Base-by-base conservation (phyloP, 768 basidiomycete genomes). In the Tubosaeta sp. region DNA sequence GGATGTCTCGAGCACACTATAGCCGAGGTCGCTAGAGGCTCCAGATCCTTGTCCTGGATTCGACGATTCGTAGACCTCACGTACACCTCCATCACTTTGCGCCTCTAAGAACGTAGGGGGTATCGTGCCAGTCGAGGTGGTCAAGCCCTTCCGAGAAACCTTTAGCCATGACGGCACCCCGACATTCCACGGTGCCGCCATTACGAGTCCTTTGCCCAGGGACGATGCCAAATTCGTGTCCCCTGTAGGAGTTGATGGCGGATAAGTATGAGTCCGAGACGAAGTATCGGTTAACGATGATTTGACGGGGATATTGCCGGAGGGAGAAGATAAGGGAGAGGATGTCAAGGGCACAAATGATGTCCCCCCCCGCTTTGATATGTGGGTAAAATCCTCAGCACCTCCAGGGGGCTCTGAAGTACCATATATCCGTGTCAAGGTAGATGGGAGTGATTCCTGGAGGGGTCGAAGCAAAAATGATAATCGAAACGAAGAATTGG, bases 1-100 rank as follows among this genome's bases (percentile, higher is more conserved):
- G 1, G 84, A 84, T 19, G 83, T 80, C 61, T 97, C 91, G 38
- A 95, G 75, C 39, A 95, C 77, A 58, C 92, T 94, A 69, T 84
- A 92, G 1, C 86, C 82, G 57, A 89, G 72, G 56, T 89, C 86
- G 35, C 75, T 74, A 29, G 73, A 64, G 22, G 74, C 69, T 47
- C 75, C 59, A 66, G 48, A 51, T 43, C 46, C 50, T 51, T 58
- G 62, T 26, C 50, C 59, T 22, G 48, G 53, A 46, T 48, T 47
- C 29, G 50, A 63, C 8, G 56, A 64, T 54, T 52, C 65, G 59
- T 86, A 82, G 41, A 85, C 73, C 65, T 89, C 87, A 45, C 74
- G 77, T 32, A 88, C 78, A 26, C 74, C 71, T 42, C 68, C 63
- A 48, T 69, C 52, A 47, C 62, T 63, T 43, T 70, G 55, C 1